Evolutionary conservation across 768 basidiomycete genomes (phyloP).

Genomic region (Phlebiopsis flavidoalba): DNA sequence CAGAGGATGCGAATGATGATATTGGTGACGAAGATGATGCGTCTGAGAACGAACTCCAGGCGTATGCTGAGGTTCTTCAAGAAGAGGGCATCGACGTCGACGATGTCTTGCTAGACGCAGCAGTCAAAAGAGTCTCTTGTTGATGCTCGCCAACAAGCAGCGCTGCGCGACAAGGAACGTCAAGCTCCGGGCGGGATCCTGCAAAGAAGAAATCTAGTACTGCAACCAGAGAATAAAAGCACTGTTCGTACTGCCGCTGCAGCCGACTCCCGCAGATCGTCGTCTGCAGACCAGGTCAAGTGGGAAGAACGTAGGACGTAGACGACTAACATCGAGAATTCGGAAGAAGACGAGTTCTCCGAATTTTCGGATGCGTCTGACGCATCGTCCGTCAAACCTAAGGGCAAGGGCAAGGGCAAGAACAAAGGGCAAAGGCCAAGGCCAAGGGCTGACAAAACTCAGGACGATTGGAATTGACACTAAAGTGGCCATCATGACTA

Average conservation of each 20-base stretch:
- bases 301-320: constrained; percentile 24
- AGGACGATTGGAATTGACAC: background rate
- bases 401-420: constrained; percentile 31
- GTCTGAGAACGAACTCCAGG: background rate
- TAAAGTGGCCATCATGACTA: constrained; percentile 9
- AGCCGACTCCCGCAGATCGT: constrained; percentile 57
- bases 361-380: constrained; percentile 17
- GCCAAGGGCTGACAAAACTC: constrained; percentile 9
- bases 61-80: constrained; percentile 5
- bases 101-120: constrained; percentile 52
- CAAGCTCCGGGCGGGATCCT: constrained; percentile 30
- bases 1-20: constrained; percentile 10
- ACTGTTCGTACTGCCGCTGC: constrained; percentile 46
- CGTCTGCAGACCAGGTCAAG: constrained; percentile 29
- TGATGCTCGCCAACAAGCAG: constrained; percentile 24
- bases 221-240: constrained; percentile 36
- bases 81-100: constrained; percentile 19
- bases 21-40: constrained; percentile 20
- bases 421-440: constrained; percentile 26
- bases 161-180: constrained; percentile 27
- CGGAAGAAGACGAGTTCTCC: constrained; percentile 18
- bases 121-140: constrained; percentile 49
- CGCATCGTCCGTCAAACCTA: constrained; percentile 16
- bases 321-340: constrained; percentile 24
- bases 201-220: constrained; percentile 27